Evolutionary conservation across 352 stramenopile genomes (phyloP), one percentile per base, ranked within the genome.

Genomic region (Phytophthora parvispora): DNA sequence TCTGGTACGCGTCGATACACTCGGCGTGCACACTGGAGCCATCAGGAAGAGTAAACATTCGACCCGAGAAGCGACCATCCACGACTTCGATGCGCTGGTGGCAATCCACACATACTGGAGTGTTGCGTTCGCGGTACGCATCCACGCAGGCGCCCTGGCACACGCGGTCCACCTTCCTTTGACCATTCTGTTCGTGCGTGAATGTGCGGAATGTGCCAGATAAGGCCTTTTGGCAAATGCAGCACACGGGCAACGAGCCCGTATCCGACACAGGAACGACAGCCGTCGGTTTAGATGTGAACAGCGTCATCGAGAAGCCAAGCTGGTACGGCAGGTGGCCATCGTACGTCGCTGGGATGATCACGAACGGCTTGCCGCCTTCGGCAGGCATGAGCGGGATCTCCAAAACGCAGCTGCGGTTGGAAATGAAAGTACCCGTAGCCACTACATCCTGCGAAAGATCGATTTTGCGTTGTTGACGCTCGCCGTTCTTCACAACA

Each of bases 1-100:
- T 91, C 61, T 90, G 87, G 58, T 96, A 96, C n/a, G 83, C 86
- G 58, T 95, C 89, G 50, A 96, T 92, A 53, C 89, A 96, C 63
- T 96, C 89, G 29, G 84, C 87, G 60, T 96, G 89, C 31, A 94
- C 82, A 27, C 75, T 89, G 22, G 86, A 89, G 5, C 89, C 89
- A 53, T 95, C 87, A 0, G 81, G 83, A 24, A 96, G 76, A 38
- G 86, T 91, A 58, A 89, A 96, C 75, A 96, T 85, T 20, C 86
- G 84, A 1, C 89, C 89, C 0, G 89, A 96, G 57, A 96, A 96
- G 16, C 73, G 78, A 10, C 80, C 83, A 38, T 90, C 76, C 45
- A 95, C 79, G 8, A 87, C 73, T 75, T 95, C 86, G 62, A 96
- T 94, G 48, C 83, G 86, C 54, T 91, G 68, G 38, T 84, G 74